Conservation (phyloP, 495 filamentous ascomycete genomes). For the Annulohypoxylon stygium region DNA sequence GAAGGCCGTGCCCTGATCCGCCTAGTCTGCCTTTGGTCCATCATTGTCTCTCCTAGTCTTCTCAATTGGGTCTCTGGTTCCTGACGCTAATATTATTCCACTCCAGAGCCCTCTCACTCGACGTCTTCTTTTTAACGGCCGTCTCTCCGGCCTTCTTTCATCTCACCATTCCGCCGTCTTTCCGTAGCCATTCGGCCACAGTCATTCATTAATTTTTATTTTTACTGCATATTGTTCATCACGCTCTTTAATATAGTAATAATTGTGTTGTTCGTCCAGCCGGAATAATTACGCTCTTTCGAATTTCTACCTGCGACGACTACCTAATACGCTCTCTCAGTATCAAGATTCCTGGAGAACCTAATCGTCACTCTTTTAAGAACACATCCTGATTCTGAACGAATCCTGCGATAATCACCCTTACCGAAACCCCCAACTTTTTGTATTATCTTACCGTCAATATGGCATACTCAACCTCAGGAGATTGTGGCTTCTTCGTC, state of each 20-base stretch:
- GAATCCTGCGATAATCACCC: conserved; percentile 37
- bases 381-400: conserved; percentile 40
- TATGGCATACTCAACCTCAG: conserved; percentile 78
- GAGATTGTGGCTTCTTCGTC: conserved; percentile 82
- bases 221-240: conserved; percentile 58
- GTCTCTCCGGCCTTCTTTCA: conserved; percentile 57
- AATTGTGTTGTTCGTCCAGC: conserved; percentile 56
- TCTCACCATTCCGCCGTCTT: conserved; percentile 51
- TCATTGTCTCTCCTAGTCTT: conserved; percentile 47
- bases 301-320: conserved; percentile 57
- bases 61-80: conserved; percentile 47
- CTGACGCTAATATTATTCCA: conserved; percentile 49
- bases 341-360: conserved; percentile 65
- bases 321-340: conserved; percentile 54
- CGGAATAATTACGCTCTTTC: conserved; percentile 61
- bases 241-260: conserved; percentile 69
- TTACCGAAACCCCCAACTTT: conserved; percentile 33
- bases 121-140: conserved; percentile 52
- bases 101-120: conserved; percentile 49
- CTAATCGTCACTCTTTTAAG: conserved; percentile 61
- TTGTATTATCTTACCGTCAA: conserved; percentile 54
- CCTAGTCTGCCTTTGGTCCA: conserved; percentile 44
- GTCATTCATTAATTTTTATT: conserved; percentile 61
- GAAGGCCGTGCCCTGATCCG: conserved; percentile 47
- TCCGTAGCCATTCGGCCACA: conserved; percentile 59